phyloP scores from a whole-genome alignment of 1,139 yeast genomes.

The Saccharomyces hybrid region DNA sequence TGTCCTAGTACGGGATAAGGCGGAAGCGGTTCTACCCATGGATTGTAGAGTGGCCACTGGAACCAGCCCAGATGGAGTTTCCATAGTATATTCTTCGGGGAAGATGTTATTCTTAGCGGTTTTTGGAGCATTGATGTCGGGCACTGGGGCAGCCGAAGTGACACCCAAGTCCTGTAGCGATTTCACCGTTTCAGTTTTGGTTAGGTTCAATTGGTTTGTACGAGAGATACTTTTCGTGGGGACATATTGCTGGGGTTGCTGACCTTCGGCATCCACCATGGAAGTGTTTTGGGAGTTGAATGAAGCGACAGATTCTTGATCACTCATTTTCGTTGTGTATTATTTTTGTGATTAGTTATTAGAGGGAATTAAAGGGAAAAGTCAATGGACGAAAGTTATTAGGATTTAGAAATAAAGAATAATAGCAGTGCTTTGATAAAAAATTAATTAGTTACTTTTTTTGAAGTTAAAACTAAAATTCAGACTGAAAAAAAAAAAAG shows the following conservation, averaged over 20 bases:
- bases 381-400: background rate
- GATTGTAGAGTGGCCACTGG: conserved; percentile 65
- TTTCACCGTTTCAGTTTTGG: conserved; percentile 53
- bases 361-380: background rate
- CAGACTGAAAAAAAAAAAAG: background rate
- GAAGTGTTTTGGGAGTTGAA: conserved; percentile 24
- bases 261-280: conserved; percentile 12
- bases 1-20: conserved; percentile 33
- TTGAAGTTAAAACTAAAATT: background rate
- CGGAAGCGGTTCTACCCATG: conserved; percentile 50
- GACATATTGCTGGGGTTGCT: conserved; percentile 22
- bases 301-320: conserved; percentile 20
- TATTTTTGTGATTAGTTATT: background rate
- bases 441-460: background rate
- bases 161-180: conserved; percentile 40
- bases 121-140: conserved; percentile 57
- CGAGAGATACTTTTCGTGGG: conserved; percentile 12
- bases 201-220: conserved; percentile 33
- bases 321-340: conserved; percentile 8
- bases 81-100: conserved; percentile 90
- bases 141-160: conserved; percentile 42
- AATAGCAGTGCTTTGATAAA: background rate
- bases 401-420: background rate
- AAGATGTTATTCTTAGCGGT: conserved; percentile 55
- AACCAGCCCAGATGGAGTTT: conserved; percentile 80